Evolutionary conservation across 176 grass and related monocot species (phyloP), one percentile per base, ranked within the genome.

Genomic region (Avena eriantha): DNA sequence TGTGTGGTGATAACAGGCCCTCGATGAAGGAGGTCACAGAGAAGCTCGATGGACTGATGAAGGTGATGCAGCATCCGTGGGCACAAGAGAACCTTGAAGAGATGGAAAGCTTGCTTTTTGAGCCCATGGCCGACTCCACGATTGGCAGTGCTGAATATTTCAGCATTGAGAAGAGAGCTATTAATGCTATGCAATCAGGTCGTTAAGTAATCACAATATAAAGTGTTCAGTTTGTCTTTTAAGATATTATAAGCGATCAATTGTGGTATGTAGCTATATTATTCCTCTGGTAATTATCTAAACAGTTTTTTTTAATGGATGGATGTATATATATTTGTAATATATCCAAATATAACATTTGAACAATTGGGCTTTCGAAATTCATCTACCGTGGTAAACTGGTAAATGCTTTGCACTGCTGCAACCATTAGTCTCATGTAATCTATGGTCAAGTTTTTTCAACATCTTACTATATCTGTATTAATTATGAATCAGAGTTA

Each of bases 11-110:
- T 4, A 75, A 85, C n/a, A 85, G 86, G 29, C 90, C 90, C 0
- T 55, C 77, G 0, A 91, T 88, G 90, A 91, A 19, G 33, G 60
- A 85, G 48, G 77, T 91, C 5, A 55, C 71, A 0, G 86, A 83
- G 10, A 88, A 59, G 23, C 73, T 88, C 50, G 73, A 63, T 15
- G 78, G 39, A 9, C 35, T 83, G 7, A 71, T 75, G 11, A 88
- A 63, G 26, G 39, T 78, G 0, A 78, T 83, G 39, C 72, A 78
- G 0, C 80, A 83, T 60, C 46, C 87, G 19, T 78, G 53, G 80
- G 41, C 1, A 1, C 36, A 78, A 2, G 34, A 33, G 22, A 36
- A 49, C 22, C 0, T 24, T 0, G 61, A 83, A 24, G 80, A 83
- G 39, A 60, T 88, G 5, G 80, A 83, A 43, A 24, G 26, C 12